Conservation (phyloP, 805 yeast species). For the Komagataella kurtzmanii region DNA sequence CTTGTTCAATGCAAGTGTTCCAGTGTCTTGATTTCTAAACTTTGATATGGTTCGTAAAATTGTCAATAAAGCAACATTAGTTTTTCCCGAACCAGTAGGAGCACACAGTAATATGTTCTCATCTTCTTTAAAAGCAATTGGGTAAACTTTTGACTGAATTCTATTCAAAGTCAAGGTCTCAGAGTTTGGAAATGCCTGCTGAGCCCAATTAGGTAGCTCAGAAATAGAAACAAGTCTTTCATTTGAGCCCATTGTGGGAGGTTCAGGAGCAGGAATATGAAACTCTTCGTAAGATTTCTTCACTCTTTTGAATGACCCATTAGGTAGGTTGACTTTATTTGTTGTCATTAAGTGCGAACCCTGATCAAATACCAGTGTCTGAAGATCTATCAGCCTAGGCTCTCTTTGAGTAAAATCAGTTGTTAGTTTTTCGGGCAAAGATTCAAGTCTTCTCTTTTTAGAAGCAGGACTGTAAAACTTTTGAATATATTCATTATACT, state of each 20-base stretch:
- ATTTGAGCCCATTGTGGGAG: constrained; percentile 21
- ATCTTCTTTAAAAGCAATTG: constrained; percentile 62
- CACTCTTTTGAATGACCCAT: constrained; percentile 68
- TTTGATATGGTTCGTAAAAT: constrained; percentile 50
- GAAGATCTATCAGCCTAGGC: constrained; percentile 52
- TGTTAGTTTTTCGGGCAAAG: neutral
- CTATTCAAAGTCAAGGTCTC: constrained; percentile 62
- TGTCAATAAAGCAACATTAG: constrained; percentile 88
- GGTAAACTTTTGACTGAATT: constrained; percentile 74
- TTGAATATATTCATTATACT: constrained; percentile 17
- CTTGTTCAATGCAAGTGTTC: constrained; percentile 53
- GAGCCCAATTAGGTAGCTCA: constrained; percentile 75
- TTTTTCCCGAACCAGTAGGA: constrained; percentile 98
- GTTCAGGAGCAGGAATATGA: constrained; percentile 77
- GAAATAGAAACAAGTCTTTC: constrained; percentile 40
- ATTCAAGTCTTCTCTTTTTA: neutral
- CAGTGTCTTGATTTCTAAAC: constrained; percentile 22
- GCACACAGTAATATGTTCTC: constrained; percentile 79
- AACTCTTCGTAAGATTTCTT: constrained; percentile 75
- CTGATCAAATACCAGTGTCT: constrained; percentile 51
- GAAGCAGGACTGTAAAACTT: neutral
- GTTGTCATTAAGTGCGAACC: constrained; percentile 59
- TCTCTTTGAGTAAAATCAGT: constrained; percentile 9
- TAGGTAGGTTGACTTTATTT: constrained; percentile 48
- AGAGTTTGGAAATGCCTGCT: constrained; percentile 51